Percentiles rank a stretch among this genome's conserved stretches.
Evolutionary conservation across 2,329 filamentous ascomycete species (phyloP).

Genomic region (Epichloe elymi): DNA sequence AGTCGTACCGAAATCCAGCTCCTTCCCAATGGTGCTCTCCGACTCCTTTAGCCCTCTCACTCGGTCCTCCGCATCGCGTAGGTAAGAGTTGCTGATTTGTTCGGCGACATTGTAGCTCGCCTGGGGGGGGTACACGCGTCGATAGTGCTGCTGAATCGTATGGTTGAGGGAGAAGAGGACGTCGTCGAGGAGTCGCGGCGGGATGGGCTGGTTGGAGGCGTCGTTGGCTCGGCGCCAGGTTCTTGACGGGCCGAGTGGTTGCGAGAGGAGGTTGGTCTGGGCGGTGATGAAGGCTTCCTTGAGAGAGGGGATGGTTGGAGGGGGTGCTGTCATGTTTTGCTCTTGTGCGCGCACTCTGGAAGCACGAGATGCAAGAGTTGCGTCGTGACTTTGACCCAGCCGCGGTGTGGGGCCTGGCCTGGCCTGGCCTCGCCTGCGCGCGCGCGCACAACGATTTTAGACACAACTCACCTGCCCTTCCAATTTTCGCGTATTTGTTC

Average conservation of each 20-base stretch:
- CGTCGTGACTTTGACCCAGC: too few relatives aligned
- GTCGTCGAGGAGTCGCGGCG: constrained; percentile 40
- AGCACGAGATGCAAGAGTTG: too few relatives aligned
- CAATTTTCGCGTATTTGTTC: too few relatives aligned
- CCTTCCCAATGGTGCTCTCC: constrained; percentile 22
- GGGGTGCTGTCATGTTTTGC: background rate
- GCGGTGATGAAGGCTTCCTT: constrained; percentile 51
- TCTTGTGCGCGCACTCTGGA: too few relatives aligned
- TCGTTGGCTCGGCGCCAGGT: constrained; percentile 37
- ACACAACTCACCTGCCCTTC: too few relatives aligned
- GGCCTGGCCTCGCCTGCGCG: too few relatives aligned
- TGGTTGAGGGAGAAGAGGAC: constrained; percentile 47
- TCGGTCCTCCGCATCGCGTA: constrained; percentile 29
- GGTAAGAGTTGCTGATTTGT: constrained; percentile 57
- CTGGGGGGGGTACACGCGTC: constrained; percentile 51
- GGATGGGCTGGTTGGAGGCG: constrained; percentile 26
- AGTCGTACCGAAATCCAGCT: constrained; percentile 30
- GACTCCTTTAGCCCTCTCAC: constrained; percentile 22
- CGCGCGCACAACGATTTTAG: too few relatives aligned
- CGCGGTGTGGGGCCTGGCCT: background rate
- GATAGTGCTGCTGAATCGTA: constrained; percentile 49
- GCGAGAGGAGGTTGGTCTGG: constrained; percentile 50
- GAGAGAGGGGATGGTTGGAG: constrained; percentile 45
- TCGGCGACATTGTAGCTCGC: constrained; percentile 60
- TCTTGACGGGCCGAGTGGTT: constrained; percentile 41